Evolutionary conservation across 2,329 filamentous ascomycete genomes (phyloP), one percentile per base, ranked within the genome.

Genomic region (Pseudogymnoascus sp.): DNA sequence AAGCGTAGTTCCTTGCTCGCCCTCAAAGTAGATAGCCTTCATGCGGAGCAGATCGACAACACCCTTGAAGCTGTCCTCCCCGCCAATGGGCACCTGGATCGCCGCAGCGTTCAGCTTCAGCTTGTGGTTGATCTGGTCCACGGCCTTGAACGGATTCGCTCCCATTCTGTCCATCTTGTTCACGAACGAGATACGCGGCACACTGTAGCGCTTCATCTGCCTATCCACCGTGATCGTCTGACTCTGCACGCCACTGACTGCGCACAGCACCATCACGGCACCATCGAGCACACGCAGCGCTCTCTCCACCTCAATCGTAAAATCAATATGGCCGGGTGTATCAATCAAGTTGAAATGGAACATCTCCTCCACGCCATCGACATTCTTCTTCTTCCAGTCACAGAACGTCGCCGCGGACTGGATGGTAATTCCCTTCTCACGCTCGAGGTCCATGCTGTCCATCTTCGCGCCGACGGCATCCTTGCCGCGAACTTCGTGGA

Each of bases 101-200:
- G 95, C 95, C 11, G 95, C 95, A 36, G 95, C 95, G 34, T 90
- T 88, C 62, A 97, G 89, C 78, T 93, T 93, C 67, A 99, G 85
- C 79, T 99, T 99, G 71, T 88, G 85, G 79, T 96, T 97, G 82
- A 99, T 97, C 78, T 97, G 93, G 42, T 99, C 93, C 64, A 99
- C 87, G 7, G 92, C 93, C 78, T 96, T 97, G 86, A 93, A 99
- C 7, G 95, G 95, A 75, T 99, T 97, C 68, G 95, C 91, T 65
- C 95, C 95, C 89, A 97, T 97, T 68, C 95, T 89, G 74, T 99
- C 95, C 93, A 99, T 97, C 83, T 99, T 99, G 82, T 99, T 99
- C 75, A 99, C 87, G 73, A 99, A 99, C 62, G 90, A 96, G 75
- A 99, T 88, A 70, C 95, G 85, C 66, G 95, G 95, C 67, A 99